Evolutionary conservation across 345 rosid genomes (phyloP), one percentile per base, ranked within the genome.

Genomic region (Carallia pectinifolia): DNA sequence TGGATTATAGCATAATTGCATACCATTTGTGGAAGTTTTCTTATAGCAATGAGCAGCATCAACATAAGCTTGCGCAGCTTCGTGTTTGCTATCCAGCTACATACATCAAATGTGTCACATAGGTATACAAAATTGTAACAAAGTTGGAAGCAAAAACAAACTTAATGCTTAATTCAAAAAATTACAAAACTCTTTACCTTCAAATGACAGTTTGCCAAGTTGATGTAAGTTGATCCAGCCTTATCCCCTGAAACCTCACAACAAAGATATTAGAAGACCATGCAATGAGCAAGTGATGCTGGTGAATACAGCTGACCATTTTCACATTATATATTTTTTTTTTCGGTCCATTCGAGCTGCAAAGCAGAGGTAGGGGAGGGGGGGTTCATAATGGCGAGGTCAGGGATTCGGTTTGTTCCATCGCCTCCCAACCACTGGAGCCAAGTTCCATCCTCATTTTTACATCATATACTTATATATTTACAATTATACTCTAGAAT

Each of bases 11-110:
- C 56, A 47, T 18, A 0, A 47, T 1, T 7, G 15, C 88, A 61
- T 84, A 90, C 97, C 97, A 70, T 63, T 90, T 44, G 88, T 74
- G 47, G 81, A 61, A n/a, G 86, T 87, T 76, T 89, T 92, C 89
- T 89, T 89, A 78, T 90, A 92, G 84, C 92, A 90, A 68, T 90
- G 90, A 73, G 90, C 93, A 80, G 96, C 97, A 73, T 90, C 93
- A 39, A 86, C 96, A 77, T 84, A 88, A 61, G 96, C 93, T 31
- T 85, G 86, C 39, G 96, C 96, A 70, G 89, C 89, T 83, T 92
- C 97, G 68, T 92, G 96, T 69, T 88, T 88, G 90, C 96, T 88
- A 53, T 90, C 93, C 69, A 86, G 73, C 97, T 90, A 81, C 62
- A 81, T 9, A 66, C 7, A 76, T 18, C 40, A 2, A 55, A 73